These are phyloP conservation scores for Pelagophyceae sp. DNA, from an alignment of 352 stramenopile species.

Conservation along the genomic window DNA sequence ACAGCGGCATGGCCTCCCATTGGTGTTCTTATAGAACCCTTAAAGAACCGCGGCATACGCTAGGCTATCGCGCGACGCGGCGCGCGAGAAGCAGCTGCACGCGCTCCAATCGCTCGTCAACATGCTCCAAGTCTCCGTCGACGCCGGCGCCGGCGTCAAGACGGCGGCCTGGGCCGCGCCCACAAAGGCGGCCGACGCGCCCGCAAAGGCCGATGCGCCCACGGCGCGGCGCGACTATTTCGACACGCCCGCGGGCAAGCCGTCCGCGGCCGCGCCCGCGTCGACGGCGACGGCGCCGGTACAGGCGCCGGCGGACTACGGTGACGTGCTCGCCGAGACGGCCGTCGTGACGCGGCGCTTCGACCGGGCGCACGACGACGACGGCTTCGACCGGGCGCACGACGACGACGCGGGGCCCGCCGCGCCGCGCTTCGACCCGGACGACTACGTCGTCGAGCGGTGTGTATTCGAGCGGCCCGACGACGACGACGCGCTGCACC, in stretches of 20 bases:
- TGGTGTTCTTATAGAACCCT: no score
- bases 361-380: not conserved
- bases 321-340: not conserved
- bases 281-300: not conserved
- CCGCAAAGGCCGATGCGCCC: no score
- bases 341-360: not conserved
- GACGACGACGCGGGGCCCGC: not conserved
- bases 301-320: not conserved
- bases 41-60: no score
- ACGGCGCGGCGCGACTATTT: no score
- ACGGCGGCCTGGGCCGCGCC: not conserved
- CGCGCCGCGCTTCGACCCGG: not conserved
- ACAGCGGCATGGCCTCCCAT: no score
- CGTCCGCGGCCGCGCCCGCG: no score
- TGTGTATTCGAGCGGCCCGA: no score
- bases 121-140: not conserved
- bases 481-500: no score
- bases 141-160: not conserved
- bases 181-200: not conserved
- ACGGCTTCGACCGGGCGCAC: not conserved
- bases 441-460: not conserved
- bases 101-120: not conserved
- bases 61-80: not conserved
- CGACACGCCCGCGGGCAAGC: not conserved
- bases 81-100: not conserved